Evolutionary conservation across 805 yeast species (phyloP).

Genomic region (Myxozyma nipponensis): DNA sequence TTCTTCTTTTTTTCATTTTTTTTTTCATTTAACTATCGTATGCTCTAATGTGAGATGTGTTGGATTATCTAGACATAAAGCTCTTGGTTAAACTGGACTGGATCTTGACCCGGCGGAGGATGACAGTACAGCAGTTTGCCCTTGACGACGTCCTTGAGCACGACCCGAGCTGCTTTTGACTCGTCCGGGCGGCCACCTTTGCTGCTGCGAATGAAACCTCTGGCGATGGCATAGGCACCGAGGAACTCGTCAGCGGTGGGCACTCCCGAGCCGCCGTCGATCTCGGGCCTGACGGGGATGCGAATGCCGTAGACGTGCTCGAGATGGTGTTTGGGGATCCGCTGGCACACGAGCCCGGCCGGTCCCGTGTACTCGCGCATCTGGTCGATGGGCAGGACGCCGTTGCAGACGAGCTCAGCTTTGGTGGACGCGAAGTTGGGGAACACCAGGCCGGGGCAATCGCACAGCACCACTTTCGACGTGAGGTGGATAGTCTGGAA

Average conservation of each 20-base stretch:
- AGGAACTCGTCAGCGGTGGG: slow-evolving; percentile 88
- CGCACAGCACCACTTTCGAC: slow-evolving; percentile 81
- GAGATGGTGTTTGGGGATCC: slow-evolving; percentile 81
- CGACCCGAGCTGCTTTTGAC: slow-evolving; percentile 86
- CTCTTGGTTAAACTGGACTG: slow-evolving; percentile 70
- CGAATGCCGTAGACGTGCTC: slow-evolving; percentile 94
- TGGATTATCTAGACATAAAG: slow-evolving; percentile 12
- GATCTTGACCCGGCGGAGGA: slow-evolving; percentile 77
- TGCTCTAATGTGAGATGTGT: not conserved
- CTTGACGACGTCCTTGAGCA: slow-evolving; percentile 89
- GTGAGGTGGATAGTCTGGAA: slow-evolving; percentile 92
- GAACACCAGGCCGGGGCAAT: slow-evolving; percentile 98
- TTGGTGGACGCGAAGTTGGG: slow-evolving; percentile 96
- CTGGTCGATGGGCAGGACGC: slow-evolving; percentile 98
- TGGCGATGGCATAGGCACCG: slow-evolving; percentile 89
- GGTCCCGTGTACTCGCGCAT: slow-evolving; percentile 91
- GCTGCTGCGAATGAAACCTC: slow-evolving; percentile 92
- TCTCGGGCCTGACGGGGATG: slow-evolving; percentile 65
- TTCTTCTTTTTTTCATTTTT: not conserved
- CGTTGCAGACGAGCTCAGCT: slow-evolving; percentile 95
- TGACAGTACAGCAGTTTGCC: slow-evolving; percentile 81
- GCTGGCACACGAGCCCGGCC: slow-evolving; percentile 71
- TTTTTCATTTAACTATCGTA: not conserved
- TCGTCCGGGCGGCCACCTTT: slow-evolving; percentile 97
- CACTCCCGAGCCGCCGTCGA: slow-evolving; percentile 82